Evolutionary conservation across 441 rosid species (phyloP), one percentile per base, ranked within the genome.

Genomic region (Raphanus hybrid): DNA sequence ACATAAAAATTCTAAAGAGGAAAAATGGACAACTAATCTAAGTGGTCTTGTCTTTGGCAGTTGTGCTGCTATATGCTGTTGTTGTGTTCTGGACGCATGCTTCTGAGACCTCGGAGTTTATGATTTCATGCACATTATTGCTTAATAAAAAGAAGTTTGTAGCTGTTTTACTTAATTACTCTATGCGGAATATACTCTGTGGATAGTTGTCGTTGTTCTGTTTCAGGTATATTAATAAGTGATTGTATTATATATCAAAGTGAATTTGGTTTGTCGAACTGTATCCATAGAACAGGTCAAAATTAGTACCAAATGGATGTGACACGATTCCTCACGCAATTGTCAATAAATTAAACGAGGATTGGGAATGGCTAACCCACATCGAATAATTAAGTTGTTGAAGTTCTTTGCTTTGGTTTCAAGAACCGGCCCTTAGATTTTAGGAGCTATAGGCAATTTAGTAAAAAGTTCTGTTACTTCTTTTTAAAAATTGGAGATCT

Each of bases 51-150:
- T 65, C 27, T 67, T 18, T 69, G 55, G 74, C 80, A 80, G 83
- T 71, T 75, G 80, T 60, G 83, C 83, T 57, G 83, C 79, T 50
- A 3, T 80, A 50, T 80, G 82, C 73, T 80, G 82, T 65, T 80
- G 82, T 52, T 80, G 82, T 80, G 82, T 71, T 64, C 64, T 80
- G 62, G 82, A 80, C 48, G 76, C 73, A 64, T 80, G 82, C 73
- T 80, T 80, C 66, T 80, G 71, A 79, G 62, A 12, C 65, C 39
- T 67, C 26, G 64, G 50, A 5, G 3, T 60, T 20, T n/a, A 23
- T 12, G 48, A 41, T 45, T 58, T 43, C 55, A 59, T 65, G 10
- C 57, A 71, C 14, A 59, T 35, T 71, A 59, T 59, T 66, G 64
- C 1, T 71, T 48, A 71, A 11, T 43, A 43, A 43, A 41, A 43